Evolutionary conservation across 768 basidiomycete genomes (phyloP).

Genomic region (Podaxis sp.): DNA sequence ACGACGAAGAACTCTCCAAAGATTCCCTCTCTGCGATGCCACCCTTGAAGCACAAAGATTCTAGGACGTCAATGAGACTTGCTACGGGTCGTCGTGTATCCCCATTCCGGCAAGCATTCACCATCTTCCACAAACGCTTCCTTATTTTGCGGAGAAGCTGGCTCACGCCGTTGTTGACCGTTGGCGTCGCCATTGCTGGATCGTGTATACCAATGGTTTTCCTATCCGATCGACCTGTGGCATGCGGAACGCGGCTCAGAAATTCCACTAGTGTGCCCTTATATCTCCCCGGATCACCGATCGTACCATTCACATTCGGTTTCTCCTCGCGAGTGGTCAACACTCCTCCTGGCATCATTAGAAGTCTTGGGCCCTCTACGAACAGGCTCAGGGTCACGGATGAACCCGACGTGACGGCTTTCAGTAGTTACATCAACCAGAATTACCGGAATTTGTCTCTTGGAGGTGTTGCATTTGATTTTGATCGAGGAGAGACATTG

Average conservation of each 20-base stretch:
- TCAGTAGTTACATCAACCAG: slow-evolving; percentile 50
- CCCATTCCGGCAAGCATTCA: slow-evolving; percentile 64
- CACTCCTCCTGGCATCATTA: slow-evolving; percentile 55
- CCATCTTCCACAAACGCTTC: slow-evolving; percentile 71
- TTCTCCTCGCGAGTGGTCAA: slow-evolving; percentile 39
- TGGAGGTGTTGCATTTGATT: slow-evolving; percentile 70
- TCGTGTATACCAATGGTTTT: slow-evolving; percentile 69
- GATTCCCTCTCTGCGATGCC: slow-evolving; percentile 22
- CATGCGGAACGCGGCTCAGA: slow-evolving; percentile 45
- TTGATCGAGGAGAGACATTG: slow-evolving; percentile 46
- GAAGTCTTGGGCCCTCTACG: slow-evolving; percentile 44
- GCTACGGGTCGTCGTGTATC: slow-evolving; percentile 53
- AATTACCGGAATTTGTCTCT: slow-evolving; percentile 55
- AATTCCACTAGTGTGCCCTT: slow-evolving; percentile 43
- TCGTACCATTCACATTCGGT: slow-evolving; percentile 31
- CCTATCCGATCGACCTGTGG: slow-evolving; percentile 48
- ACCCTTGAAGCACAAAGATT: slow-evolving; percentile 21
- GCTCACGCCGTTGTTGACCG: slow-evolving; percentile 58
- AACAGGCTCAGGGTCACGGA: slow-evolving; percentile 35
- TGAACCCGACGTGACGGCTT: slow-evolving; percentile 58
- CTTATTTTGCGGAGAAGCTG: slow-evolving; percentile 67
- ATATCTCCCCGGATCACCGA: slow-evolving; percentile 52
- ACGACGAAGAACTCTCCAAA: slow-evolving; percentile 20
- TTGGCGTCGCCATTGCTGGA: slow-evolving; percentile 58
- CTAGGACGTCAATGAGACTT: slow-evolving; percentile 34